Percentiles rank a stretch among this genome's conserved stretches.
Evolutionary conservation across 2,329 filamentous ascomycete species (phyloP).

Genomic region (Camptophora hylomeconis): DNA sequence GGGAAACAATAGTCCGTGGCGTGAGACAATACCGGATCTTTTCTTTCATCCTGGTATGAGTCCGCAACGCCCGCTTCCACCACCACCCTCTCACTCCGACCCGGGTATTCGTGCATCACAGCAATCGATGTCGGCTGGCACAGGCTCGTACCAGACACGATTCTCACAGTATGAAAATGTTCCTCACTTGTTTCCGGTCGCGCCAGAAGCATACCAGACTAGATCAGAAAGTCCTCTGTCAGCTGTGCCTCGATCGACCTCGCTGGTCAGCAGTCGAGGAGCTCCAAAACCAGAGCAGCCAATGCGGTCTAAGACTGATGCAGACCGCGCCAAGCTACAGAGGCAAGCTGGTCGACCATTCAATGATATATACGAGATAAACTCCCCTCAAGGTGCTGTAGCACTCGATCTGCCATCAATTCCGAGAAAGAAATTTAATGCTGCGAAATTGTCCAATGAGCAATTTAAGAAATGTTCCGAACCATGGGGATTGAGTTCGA

Average conservation of each 20-base stretch:
- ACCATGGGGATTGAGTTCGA: conserved; percentile 85
- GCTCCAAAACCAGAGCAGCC: conserved; percentile 68
- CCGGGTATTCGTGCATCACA: conserved; percentile 33
- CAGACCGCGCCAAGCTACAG: conserved; percentile 47
- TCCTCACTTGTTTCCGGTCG: conserved; percentile 24
- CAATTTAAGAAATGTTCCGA: conserved; percentile 79
- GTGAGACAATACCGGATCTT: conserved; percentile 72
- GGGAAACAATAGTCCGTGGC: conserved; percentile 51
- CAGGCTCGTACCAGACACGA: conserved; percentile 44
- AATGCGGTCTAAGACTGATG: conserved; percentile 88
- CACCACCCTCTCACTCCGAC: conserved; percentile 37
- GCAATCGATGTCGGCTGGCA: conserved; percentile 41
- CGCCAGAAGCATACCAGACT: conserved; percentile 40
- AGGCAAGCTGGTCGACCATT: conserved; percentile 37
- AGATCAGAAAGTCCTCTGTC: conserved; percentile 30
- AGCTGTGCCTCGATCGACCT: conserved; percentile 60
- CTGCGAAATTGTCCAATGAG: conserved; percentile 63
- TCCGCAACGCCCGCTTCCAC: conserved; percentile 46
- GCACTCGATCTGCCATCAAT: conserved; percentile 74
- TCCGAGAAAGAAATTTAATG: conserved; percentile 73
- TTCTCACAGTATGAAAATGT: conserved; percentile 30
- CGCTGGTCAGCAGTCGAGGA: conserved; percentile 67
- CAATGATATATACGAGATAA: conserved; percentile 40
- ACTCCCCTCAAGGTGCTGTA: conserved; percentile 38
- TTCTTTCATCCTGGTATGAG: conserved; percentile 80